phyloP scores from a whole-genome alignment of 1,284 basidiomycete species.

The Papiliotrema flavescens region DNA sequence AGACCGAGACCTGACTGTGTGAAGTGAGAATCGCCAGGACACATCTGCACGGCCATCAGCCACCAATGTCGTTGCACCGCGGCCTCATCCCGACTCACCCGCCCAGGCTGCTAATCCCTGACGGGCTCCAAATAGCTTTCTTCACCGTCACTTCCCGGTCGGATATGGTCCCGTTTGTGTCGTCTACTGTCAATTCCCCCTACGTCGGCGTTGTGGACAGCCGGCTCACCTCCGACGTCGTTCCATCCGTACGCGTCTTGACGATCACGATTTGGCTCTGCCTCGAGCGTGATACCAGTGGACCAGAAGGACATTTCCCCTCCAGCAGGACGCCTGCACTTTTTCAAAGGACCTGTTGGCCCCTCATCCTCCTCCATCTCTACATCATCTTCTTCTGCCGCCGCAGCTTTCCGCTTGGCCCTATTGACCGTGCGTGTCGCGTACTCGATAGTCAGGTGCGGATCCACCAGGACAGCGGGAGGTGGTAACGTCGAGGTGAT shows the following conservation, averaged over 20 bases:
- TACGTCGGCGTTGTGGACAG: background rate
- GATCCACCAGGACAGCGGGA: conserved; percentile 25
- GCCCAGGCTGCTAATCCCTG: conserved; percentile 30
- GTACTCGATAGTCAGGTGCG: conserved; percentile 9
- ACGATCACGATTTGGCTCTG: conserved; percentile 9
- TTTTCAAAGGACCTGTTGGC: conserved; percentile 1
- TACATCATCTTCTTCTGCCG: background rate
- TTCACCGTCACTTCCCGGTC: conserved; percentile 25
- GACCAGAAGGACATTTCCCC: conserved; percentile 38
- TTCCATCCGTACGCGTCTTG: conserved; percentile 23
- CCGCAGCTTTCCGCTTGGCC: conserved; percentile 1
- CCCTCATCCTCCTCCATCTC: conserved; percentile 1
- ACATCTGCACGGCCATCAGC: conserved; percentile 15
- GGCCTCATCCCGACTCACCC: conserved; percentile 18
- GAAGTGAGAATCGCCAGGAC: conserved; percentile 30
- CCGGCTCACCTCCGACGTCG: conserved; percentile 18
- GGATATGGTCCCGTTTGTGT: conserved; percentile 16
- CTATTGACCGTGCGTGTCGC: background rate
- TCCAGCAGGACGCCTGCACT: conserved; percentile 15
- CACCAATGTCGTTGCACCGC: conserved; percentile 1
- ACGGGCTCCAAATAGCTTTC: conserved; percentile 39
- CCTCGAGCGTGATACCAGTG: conserved; percentile 18
- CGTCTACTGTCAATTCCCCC: conserved; percentile 18
- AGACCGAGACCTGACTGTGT: conserved; percentile 30
- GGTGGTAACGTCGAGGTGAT: conserved; percentile 23